These are phyloP conservation scores for Davidsoniella virescens DNA, from an alignment of 2,329 filamentous ascomycete species.

Conservation along the genomic window DNA sequence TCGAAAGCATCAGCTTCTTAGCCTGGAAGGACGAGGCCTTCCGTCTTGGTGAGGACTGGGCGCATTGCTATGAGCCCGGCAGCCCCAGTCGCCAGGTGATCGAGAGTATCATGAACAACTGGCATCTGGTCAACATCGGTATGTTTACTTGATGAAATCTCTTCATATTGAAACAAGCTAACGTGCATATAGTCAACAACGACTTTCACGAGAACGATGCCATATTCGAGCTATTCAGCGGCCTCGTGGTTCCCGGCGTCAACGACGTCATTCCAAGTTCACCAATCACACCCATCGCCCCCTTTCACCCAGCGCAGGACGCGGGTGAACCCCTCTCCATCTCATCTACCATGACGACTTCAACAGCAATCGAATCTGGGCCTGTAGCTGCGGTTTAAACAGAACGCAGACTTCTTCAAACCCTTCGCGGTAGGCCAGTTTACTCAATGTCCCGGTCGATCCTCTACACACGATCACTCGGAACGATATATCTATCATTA, in stretches of 20 bases:
- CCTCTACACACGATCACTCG: too few species aligned
- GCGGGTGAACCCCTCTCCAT: not conserved
- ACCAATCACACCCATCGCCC: not conserved
- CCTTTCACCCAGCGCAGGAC: conserved; percentile 9
- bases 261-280: conserved; percentile 22
- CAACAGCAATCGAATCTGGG: not conserved
- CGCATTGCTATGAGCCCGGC: conserved; percentile 65
- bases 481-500: not conserved
- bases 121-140: conserved; percentile 94
- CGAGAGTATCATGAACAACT: conserved; percentile 68
- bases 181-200: conserved; percentile 60
- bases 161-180: not conserved
- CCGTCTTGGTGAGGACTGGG: conserved; percentile 83
- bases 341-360: not conserved
- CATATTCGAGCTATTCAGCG: conserved; percentile 77
- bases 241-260: conserved; percentile 51
- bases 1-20: conserved; percentile 92
- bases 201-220: conserved; percentile 76
- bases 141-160: conserved; percentile 20
- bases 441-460: too few species aligned
- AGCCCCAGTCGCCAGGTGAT: conserved; percentile 69
- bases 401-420: conserved; percentile 5
- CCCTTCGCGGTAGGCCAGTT: not conserved
- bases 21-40: conserved; percentile 99
- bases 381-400: conserved; percentile 9